phyloP scores from a whole-genome alignment of 768 basidiomycete species.

The Xanthoconium stramineum region DNA sequence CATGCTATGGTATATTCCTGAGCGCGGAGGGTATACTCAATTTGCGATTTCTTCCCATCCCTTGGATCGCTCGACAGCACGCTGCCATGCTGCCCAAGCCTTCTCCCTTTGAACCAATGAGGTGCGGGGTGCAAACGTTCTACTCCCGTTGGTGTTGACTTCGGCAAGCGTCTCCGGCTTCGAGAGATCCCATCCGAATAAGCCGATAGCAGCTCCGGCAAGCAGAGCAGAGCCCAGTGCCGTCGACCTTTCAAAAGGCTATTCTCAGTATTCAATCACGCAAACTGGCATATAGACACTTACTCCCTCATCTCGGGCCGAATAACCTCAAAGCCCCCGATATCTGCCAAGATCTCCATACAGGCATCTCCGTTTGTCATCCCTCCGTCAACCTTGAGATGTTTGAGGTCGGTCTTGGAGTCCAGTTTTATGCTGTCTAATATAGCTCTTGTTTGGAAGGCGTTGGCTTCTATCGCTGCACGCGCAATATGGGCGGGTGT shows the following conservation, averaged over 20 bases:
- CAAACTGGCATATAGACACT: conserved; percentile 28
- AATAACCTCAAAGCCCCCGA: conserved; percentile 89
- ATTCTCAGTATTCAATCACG: not conserved
- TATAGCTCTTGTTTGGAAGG: conserved; percentile 93
- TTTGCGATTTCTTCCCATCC: conserved; percentile 66
- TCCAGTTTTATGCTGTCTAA: conserved; percentile 95
- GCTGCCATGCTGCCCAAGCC: conserved; percentile 82
- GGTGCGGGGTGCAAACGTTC: conserved; percentile 60
- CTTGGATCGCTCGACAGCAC: conserved; percentile 79
- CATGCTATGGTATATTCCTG: not conserved
- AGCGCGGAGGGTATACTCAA: conserved; percentile 5
- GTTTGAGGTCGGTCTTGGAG: conserved; percentile 71
- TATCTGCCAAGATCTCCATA: conserved; percentile 82
- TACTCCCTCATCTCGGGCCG: conserved; percentile 97
- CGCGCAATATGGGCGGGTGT: conserved; percentile 91
- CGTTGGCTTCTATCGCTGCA: conserved; percentile 93
- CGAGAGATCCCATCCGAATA: conserved; percentile 90
- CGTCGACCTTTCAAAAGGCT: conserved; percentile 62
- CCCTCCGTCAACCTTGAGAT: conserved; percentile 96
- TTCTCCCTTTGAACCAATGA: conserved; percentile 52
- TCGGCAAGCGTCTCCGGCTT: conserved; percentile 78
- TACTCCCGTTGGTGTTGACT: conserved; percentile 84
- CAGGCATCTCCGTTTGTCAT: conserved; percentile 93
- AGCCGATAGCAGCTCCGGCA: conserved; percentile 80
- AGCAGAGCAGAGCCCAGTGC: conserved; percentile 93